Base-by-base conservation (phyloP, 169 alveolate species). In the Amoebophrya sp. region DNA sequence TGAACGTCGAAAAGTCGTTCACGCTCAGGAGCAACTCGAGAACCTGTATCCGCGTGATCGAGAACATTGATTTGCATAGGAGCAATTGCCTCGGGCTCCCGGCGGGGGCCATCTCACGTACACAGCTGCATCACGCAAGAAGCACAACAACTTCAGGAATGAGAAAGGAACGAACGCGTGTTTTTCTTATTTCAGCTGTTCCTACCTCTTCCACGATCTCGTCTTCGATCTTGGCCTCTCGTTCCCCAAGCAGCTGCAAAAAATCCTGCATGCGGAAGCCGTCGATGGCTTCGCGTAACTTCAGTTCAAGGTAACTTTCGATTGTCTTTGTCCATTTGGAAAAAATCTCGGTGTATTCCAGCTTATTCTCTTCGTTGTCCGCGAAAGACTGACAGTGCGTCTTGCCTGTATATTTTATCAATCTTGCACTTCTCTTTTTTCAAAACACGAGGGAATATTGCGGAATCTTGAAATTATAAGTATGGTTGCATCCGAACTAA, bases 151-250 rank as follows among this genome's bases (percentile, higher is more conserved):
- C n/a, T n/a, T n/a, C n/a, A n/a, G n/a, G n/a, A n/a, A n/a, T n/a
- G n/a, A n/a, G n/a, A n/a, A n/a, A n/a, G n/a, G n/a, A n/a, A n/a
- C n/a, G n/a, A n/a, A n/a, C n/a, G n/a, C n/a, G n/a, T n/a, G n/a
- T n/a, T n/a, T n/a, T n/a, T n/a, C n/a, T n/a, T n/a, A n/a, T n/a
- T n/a, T n/a, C n/a, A n/a, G n/a, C 10, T 66, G 83, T 1, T 66
- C 35, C 83, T 66, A 66, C 83, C 83, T 66, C 83, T 25, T 66
- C 83, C 38, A 66, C 83, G 32, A 66, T 66, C 35, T 66, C 83
- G 29, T 66, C 35, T 66, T 66, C 83, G 29, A 66, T 66, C 38
- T 66, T 66, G n/a, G n/a, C n/a, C 18, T 7, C 10, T 25, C 83
- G 12, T n/a, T 66, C 83, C 12, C 38, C 29, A 3, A 66, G 83